Percentiles rank a stretch among this genome's conserved stretches.
Evolutionary conservation across 208 protist genomes (phyloP).

Genomic region (Histomonas meleagridis): DNA sequence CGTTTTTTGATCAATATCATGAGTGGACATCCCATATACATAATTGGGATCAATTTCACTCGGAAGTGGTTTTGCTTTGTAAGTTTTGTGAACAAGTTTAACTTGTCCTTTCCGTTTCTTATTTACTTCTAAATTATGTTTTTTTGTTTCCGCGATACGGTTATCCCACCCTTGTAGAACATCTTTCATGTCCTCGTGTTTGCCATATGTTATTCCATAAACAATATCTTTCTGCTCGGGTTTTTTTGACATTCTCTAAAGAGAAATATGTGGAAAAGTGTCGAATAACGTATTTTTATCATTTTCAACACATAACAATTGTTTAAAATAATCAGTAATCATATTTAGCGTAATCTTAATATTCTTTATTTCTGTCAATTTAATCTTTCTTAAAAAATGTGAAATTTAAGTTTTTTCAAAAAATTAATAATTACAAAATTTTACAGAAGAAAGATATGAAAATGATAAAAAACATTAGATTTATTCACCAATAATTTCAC

Average conservation of each 20-base stretch:
- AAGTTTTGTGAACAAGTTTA: neutral
- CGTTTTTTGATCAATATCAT: neutral
- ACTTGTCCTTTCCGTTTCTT: neutral
- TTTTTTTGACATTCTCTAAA: neutral
- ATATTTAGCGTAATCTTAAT: too few species aligned
- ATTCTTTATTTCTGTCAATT: too few species aligned
- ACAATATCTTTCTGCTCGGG: neutral
- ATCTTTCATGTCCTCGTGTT: neutral
- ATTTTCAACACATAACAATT: too few species aligned
- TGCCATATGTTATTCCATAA: neutral
- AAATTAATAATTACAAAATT: too few species aligned
- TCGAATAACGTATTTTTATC: too few species aligned
- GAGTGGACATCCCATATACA: constrained; percentile 11
- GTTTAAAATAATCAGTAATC: too few species aligned
- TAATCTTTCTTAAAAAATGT: too few species aligned
- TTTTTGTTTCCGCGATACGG: neutral
- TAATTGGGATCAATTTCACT: neutral
- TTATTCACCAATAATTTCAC: too few species aligned
- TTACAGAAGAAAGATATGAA: too few species aligned
- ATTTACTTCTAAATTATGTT: neutral
- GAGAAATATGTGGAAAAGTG: too few species aligned
- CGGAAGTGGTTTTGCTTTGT: neutral
- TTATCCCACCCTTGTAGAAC: constrained; percentile 7
- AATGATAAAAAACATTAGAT: too few species aligned
- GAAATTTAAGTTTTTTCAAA: too few species aligned